phyloP scores from a whole-genome alignment of 805 yeast genomes.

The Kuraishia ogatae region DNA sequence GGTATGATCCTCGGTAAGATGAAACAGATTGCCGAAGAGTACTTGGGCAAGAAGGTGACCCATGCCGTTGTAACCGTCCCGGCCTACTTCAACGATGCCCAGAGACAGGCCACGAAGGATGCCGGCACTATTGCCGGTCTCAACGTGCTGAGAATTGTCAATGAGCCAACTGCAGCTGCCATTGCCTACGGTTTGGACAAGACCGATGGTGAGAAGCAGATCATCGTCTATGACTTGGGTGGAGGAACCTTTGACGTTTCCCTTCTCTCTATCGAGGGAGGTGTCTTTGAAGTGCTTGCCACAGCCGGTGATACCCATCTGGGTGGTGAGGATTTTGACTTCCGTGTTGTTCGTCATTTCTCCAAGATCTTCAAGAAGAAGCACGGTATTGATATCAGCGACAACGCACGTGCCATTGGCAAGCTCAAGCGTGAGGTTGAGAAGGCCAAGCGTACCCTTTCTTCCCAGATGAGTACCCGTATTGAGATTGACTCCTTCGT shows the following conservation, averaged over 20 bases:
- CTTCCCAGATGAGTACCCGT: constrained; percentile 92
- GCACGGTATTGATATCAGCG: constrained; percentile 73
- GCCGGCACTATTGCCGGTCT: constrained; percentile 91
- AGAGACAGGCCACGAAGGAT: constrained; percentile 90
- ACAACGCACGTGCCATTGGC: constrained; percentile 80
- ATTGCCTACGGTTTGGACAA: constrained; percentile 92
- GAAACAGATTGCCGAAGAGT: constrained; percentile 89
- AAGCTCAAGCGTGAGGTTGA: constrained; percentile 96
- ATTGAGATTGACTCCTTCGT: constrained; percentile 92
- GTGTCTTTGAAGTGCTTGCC: constrained; percentile 88
- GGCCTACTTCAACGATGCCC: constrained; percentile 90
- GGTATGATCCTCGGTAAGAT: constrained; percentile 88
- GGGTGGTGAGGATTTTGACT: constrained; percentile 97
- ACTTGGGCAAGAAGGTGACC: constrained; percentile 73
- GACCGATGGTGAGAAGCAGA: constrained; percentile 76
- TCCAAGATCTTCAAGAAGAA: constrained; percentile 87
- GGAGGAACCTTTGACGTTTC: constrained; percentile 98
- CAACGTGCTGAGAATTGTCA: constrained; percentile 80
- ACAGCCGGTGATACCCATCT: constrained; percentile 95
- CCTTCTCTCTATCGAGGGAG: constrained; percentile 77
- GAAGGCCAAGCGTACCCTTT: constrained; percentile 94
- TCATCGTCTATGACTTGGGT: constrained; percentile 90
- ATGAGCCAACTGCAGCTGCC: constrained; percentile 97
- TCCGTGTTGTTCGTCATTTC: constrained; percentile 81
- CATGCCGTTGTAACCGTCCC: constrained; percentile 93